Evolutionary conservation across 164 flowering plant genomes (phyloP), one percentile per base, ranked within the genome.

Genomic region (Vitis labrusca): DNA sequence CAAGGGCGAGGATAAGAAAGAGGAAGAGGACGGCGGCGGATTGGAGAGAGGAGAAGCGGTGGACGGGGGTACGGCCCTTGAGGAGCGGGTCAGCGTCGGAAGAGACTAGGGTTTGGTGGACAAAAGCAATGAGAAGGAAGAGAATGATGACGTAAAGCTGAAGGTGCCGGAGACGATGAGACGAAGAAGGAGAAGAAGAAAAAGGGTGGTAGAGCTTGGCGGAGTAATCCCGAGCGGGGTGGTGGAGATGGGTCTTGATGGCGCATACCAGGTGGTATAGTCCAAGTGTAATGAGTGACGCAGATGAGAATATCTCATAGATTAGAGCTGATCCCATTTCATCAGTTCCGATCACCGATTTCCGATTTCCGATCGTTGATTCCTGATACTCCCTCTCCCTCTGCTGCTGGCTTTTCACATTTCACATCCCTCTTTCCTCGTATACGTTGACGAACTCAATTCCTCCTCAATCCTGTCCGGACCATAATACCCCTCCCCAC

Each of bases 61-160:
- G 94, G 76, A 93, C 92, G 17, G 98, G 92, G 64, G 96, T 83
- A 66, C 71, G 69, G 66, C 98, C 97, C 57, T 83, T 81, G 77
- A 92, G 79, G 70, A 93, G 91, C 0, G 97, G 98, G 66, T 91
- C 96, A 57, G 97, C 37, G 68, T 76, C 70, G 72, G 80, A 54
- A 67, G 99, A 85, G 72, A 77, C 44, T 49, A 85, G 14, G 71
- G 71, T 44, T 48, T 91, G 89, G 86, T 89, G 88, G 77, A 66
- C 54, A 50, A 84, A 64, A 69, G 94, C 75, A 67, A 90, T 14
- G 70, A 86, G 61, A 66, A 91, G 88, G 74, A 69, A 87, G 76
- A 82, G 13, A 74, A 87, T 70, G 64, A 80, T 49, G 63, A 90
- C 85, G 76, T 87, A 81, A 63, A 91, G 88, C 50, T 84, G 94